phyloP scores from a whole-genome alignment of 2,329 filamentous ascomycete genomes.

The Lachnellula arida region DNA sequence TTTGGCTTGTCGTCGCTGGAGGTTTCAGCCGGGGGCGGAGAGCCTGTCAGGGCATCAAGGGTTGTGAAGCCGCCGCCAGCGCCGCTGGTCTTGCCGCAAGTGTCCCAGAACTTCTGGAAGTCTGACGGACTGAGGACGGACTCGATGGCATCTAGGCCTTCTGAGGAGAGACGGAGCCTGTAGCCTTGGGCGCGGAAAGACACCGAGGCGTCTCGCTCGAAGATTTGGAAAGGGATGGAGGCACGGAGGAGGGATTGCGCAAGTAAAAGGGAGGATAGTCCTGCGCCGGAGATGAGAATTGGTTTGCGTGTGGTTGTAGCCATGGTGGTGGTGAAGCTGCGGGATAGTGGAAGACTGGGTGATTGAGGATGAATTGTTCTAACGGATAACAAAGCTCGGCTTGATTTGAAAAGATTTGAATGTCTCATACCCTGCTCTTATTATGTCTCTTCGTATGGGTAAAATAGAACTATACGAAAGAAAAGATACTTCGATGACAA shows the following conservation, averaged over 20 bases:
- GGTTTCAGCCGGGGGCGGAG: conserved; percentile 29
- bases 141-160: conserved; percentile 58
- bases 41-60: conserved; percentile 50
- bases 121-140: conserved; percentile 45
- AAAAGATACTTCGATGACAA: background rate
- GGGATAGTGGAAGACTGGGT: conserved; percentile 1
- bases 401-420: background rate
- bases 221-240: conserved; percentile 37
- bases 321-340: conserved; percentile 7
- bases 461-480: background rate
- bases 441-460: background rate
- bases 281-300: conserved; percentile 38
- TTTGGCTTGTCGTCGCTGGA: conserved; percentile 25
- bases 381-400: background rate
- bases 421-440: background rate
- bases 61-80: conserved; percentile 44
- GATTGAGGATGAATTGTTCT: background rate
- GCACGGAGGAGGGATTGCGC: conserved; percentile 34
- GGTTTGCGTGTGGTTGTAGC: conserved; percentile 30
- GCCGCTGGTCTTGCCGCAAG: conserved; percentile 52
- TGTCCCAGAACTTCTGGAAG: conserved; percentile 53
- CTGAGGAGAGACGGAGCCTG: conserved; percentile 50
- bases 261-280: conserved; percentile 36
- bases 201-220: conserved; percentile 42
- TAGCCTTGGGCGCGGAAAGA: conserved; percentile 59